A percentile compares a stretch with the other conserved stretches of the same genome.
These are phyloP conservation scores for Eutypella sp. DNA, from an alignment of 2,329 filamentous ascomycete genomes.

Conservation along the genomic window DNA sequence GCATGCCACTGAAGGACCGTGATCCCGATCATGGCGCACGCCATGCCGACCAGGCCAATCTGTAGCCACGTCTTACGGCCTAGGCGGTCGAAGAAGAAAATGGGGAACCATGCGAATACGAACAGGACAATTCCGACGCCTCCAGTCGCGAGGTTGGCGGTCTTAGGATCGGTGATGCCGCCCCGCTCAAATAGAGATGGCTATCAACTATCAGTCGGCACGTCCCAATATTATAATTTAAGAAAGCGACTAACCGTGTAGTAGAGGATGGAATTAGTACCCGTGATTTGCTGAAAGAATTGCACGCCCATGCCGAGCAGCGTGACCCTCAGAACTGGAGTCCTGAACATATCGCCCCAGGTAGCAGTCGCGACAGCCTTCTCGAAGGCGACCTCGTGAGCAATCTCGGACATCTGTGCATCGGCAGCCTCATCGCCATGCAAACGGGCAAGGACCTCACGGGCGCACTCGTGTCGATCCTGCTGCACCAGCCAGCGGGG, in stretches of 20 bases:
- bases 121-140: conserved; percentile 20
- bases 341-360: conserved; percentile 25
- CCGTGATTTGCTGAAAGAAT: conserved; percentile 24
- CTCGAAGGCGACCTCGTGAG: conserved; percentile 18
- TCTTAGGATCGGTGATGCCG: conserved; percentile 14
- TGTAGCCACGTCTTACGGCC: conserved; percentile 21
- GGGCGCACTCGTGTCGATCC: conserved; percentile 19
- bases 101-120: conserved; percentile 20
- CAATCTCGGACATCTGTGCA: conserved; percentile 45
- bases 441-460: conserved; percentile 20
- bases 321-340: conserved; percentile 22
- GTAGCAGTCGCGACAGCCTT: conserved; percentile 12
- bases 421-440: conserved; percentile 33
- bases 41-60: conserved; percentile 19
- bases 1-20: conserved; percentile 19
- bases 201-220: not conserved
- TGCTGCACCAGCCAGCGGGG: conserved; percentile 21
- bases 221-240: not conserved
- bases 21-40: conserved; percentile 17
- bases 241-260: conserved; percentile 16
- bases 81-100: conserved; percentile 21
- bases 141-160: conserved; percentile 19
- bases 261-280: conserved; percentile 27
- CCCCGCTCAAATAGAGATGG: conserved; percentile 17
- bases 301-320: conserved; percentile 24